Base-by-base conservation (phyloP, 345 rosid species). In the Corchorus capsularis region DNA sequence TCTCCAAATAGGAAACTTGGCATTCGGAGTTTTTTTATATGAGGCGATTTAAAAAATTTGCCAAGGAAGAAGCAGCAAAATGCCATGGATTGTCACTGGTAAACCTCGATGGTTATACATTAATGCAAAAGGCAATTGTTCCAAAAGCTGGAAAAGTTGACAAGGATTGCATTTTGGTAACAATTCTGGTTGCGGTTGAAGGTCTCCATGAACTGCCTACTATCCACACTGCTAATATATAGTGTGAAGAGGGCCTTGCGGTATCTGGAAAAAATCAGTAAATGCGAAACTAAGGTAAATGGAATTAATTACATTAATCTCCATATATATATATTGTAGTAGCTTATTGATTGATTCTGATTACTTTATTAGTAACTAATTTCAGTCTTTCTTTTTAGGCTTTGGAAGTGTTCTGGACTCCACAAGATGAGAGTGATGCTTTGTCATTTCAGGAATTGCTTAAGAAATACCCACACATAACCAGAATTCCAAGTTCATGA, bases 371-470 rank as follows among this genome's bases (percentile, higher is more conserved):
- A n/a, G n/a, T n/a, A n/a, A n/a, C 32, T n/a, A 4, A 20, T 34
- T 27, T 27, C 1, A n/a, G 27, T 27, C 27, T 27, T 0, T 41
- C 47, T 69, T 17, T 27, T 15, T 62, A 83, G 84, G 84, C 53
- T 72, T 75, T 83, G 14, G 86, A 83, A 73, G 86, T 83, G 64
- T 69, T 83, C 0, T 83, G 86, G 86, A 79, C 77, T 39, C 82
- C 85, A 37, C 83, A 79, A 68, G 77, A 65, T 41, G 79, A 80
- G 56, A 68, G 46, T 35, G 86, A 83, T 73, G 54, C 73, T n/a
- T 64, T 83, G 71, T 76, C 79, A 5, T 63, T 50, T 20, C 62
- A 80, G 19, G 86, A 61, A 68, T 69, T 81, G 60, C 71, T 76
- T 27, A 71, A 78, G 66, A 68, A 71, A 10, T 83, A 78, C 57